Evolutionary conservation across 2,329 filamentous ascomycete genomes (phyloP).

Genomic region (Chaetomiaceae sp.): DNA sequence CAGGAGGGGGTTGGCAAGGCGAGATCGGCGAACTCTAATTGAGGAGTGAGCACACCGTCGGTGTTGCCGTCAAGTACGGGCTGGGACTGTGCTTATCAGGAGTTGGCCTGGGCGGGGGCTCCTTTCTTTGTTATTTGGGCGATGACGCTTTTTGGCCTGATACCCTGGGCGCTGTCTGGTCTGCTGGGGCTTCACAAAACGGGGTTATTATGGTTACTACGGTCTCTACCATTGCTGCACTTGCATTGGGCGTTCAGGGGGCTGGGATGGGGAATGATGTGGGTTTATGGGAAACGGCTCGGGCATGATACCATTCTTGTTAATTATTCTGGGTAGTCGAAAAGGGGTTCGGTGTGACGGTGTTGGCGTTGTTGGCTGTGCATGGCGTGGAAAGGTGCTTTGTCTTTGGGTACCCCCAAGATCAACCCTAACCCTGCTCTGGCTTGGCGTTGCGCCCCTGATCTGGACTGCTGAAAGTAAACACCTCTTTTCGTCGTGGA

Average conservation of each 20-base stretch:
- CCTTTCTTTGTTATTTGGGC: background rate
- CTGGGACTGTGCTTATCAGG: background rate
- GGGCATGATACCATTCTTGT: slow-evolving; percentile 3
- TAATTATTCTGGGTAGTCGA: background rate
- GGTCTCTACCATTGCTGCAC: slow-evolving; percentile 1
- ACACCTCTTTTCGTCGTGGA: background rate
- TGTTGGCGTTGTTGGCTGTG: no score
- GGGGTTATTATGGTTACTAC: background rate
- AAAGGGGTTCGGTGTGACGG: background rate
- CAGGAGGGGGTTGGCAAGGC: background rate
- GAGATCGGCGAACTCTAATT: no score
- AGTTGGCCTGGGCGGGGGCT: background rate
- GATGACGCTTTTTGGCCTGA: background rate
- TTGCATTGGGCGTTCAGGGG: background rate
- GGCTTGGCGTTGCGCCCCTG: background rate
- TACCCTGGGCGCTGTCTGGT: slow-evolving; percentile 3
- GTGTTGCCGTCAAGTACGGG: background rate
- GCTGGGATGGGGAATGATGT: background rate
- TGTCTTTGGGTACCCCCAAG: no score
- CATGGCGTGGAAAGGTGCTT: no score
- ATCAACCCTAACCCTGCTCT: background rate
- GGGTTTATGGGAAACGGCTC: background rate
- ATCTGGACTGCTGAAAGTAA: background rate
- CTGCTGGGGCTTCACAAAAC: background rate
- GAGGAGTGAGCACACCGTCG: no score